These are phyloP conservation scores for Amesomyces nigricolor DNA, from an alignment of 2,329 filamentous ascomycete genomes.

Conservation along the genomic window DNA sequence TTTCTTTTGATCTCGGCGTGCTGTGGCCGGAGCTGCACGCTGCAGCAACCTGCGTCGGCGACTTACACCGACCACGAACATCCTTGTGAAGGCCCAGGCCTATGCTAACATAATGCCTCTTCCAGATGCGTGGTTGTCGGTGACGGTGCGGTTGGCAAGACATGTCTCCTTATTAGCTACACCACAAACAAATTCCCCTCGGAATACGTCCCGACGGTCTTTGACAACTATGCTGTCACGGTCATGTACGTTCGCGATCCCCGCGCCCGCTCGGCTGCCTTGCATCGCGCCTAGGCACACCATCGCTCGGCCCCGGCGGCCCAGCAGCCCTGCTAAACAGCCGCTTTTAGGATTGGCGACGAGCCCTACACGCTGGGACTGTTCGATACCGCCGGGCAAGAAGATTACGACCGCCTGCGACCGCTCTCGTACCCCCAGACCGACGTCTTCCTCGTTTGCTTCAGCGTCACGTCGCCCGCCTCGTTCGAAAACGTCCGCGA, in stretches of 20 bases:
- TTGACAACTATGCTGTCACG: slow-evolving; percentile 99
- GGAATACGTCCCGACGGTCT: slow-evolving; percentile 98
- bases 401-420: slow-evolving; percentile 97
- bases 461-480: slow-evolving; percentile 93
- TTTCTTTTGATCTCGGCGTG: background rate
- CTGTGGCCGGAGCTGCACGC: background rate
- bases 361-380: slow-evolving; percentile 96
- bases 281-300: slow-evolving; percentile 2
- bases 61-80: background rate
- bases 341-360: slow-evolving; percentile 77
- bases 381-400: slow-evolving; percentile 97
- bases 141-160: slow-evolving; percentile 99
- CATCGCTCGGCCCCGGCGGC: background rate
- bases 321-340: slow-evolving; percentile 16
- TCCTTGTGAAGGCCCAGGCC: background rate
- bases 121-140: slow-evolving; percentile 94
- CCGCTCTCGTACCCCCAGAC: slow-evolving; percentile 97
- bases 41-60: background rate
- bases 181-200: slow-evolving; percentile 99
- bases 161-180: slow-evolving; percentile 97
- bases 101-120: slow-evolving; percentile 5
- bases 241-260: slow-evolving; percentile 70
- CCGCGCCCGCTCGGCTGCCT: slow-evolving; percentile 27
- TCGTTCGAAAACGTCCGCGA: slow-evolving; percentile 99
- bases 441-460: slow-evolving; percentile 98